Evolutionary conservation across 345 rosid species (phyloP).

Genomic region (Turritis glabra): DNA sequence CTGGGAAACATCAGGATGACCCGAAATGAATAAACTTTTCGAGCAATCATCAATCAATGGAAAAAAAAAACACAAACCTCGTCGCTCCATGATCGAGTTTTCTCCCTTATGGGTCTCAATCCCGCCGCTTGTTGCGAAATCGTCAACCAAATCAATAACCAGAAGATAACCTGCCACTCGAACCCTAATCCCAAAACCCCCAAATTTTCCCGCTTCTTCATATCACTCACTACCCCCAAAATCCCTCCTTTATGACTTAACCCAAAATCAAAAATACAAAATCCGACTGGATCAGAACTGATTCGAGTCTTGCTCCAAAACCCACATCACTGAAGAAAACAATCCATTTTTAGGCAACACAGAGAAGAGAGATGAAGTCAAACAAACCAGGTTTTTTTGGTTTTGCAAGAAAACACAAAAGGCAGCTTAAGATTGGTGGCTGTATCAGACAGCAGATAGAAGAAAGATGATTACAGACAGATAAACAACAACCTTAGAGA

Average conservation of each 20-base stretch:
- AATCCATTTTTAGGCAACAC: constrained; percentile 30
- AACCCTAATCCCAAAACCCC: constrained; percentile 51
- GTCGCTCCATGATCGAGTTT: constrained; percentile 84
- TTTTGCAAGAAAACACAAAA: constrained; percentile 50
- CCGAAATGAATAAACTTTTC: neutral
- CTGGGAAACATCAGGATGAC: constrained; percentile 9
- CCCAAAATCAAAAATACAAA: neutral
- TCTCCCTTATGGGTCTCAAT: constrained; percentile 88
- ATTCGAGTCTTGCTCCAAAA: constrained; percentile 3
- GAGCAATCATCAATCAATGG: constrained; percentile 7
- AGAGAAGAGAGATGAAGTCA: constrained; percentile 47
- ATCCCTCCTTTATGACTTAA: constrained; percentile 13
- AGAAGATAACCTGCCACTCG: constrained; percentile 41
- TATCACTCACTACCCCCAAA: constrained; percentile 40
- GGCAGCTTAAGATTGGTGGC: constrained; percentile 44
- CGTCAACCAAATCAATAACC: constrained; percentile 56
- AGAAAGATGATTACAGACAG: constrained; percentile 1
- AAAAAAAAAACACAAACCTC: constrained; percentile 58
- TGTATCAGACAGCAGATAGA: neutral
- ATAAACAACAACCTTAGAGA: neutral
- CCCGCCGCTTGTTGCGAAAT: constrained; percentile 59
- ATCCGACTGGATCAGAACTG: constrained; percentile 30
- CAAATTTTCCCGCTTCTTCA: constrained; percentile 44
- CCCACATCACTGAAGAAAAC: constrained; percentile 35
- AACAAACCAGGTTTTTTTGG: constrained; percentile 39